Base-by-base conservation (phyloP, 495 filamentous ascomycete genomes). In the Delitschia confertaspora region DNA sequence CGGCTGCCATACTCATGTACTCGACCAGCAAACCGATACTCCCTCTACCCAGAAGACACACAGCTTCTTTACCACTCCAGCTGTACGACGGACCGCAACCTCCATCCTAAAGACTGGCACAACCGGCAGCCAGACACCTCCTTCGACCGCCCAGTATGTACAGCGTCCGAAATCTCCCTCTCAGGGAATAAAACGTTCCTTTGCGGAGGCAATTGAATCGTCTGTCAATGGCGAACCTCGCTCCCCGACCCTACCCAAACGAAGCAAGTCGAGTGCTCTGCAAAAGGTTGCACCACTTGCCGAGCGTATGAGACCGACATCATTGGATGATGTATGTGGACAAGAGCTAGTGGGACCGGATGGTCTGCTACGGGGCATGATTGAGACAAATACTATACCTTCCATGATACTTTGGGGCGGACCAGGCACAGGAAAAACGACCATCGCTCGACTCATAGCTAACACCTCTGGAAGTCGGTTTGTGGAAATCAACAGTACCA, bases 401-500 rank as follows among this genome's bases (percentile, higher is more conserved):
- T 89, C 83, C 24, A 94, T 98, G 86, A 86, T 98, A 21, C 61
- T 98, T 7, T 96, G 91, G 91, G 91, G 91, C 13, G 73, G 75
- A 7, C 80, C 88, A 1, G 91, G 91, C 2, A 95, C 87, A 3
- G 91, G 91, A 21, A 98, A 98, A 65, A 98, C 91, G 1, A 96
- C 91, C 0, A 95, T 98, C 48, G 91, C 89, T 7, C 69, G 89
- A n/a, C 84, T 93, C 6, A 82, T 98, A 42, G 82, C 91, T n/a
- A 74, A 78, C 2, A 76, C 76, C 58, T 83, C 81, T 4, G 83
- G 79, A 18, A 79, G 80, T 42, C 74, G 91, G 6, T 95, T 95
- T 58, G 80, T 96, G 30, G 91, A 98, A 69, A 89, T 98, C 65
- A 94, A 93, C 62, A 91, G 86, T 43, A 95, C 88, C 2, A 87